Evolutionary conservation across 768 basidiomycete species (phyloP).

Genomic region (Dacryopinax primogenitus): DNA sequence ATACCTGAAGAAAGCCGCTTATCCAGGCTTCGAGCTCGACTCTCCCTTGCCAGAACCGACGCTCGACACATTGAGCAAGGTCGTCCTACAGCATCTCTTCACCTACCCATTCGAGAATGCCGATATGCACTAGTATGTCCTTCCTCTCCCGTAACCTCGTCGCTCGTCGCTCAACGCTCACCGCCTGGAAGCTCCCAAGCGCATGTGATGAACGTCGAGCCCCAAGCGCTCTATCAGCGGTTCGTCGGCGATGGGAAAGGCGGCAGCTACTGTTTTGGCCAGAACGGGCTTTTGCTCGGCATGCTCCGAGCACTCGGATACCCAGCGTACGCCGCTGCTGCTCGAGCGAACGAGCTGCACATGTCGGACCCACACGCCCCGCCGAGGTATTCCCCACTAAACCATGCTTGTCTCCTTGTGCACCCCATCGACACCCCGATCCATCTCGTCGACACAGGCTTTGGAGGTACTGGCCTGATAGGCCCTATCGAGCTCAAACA

Average conservation of each 20-base stretch:
- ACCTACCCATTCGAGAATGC: not conserved
- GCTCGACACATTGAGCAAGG: not conserved
- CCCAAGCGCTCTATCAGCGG: not conserved
- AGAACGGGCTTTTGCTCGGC: not conserved
- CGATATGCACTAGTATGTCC: constrained; percentile 1
- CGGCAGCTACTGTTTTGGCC: not conserved
- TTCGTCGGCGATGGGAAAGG: not conserved
- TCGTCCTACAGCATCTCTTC: not conserved
- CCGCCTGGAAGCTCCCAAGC: not conserved
- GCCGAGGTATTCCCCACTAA: not conserved
- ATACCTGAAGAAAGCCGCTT: not conserved
- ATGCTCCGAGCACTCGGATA: constrained; percentile 2
- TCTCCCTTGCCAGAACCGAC: not conserved
- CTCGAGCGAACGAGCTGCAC: constrained; percentile 3
- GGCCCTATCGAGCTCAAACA: constrained; percentile 4
- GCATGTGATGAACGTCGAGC: not conserved
- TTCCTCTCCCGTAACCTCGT: not conserved
- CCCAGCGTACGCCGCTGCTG: not conserved
- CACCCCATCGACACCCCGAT: not conserved
- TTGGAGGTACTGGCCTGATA: not conserved
- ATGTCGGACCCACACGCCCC: not conserved
- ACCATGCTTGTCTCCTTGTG: not conserved
- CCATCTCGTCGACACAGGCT: not conserved
- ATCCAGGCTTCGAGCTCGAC: not conserved
- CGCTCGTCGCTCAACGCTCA: not conserved